Conservation (phyloP, 805 yeast species). For the Metahyphopichia silvanorum region DNA sequence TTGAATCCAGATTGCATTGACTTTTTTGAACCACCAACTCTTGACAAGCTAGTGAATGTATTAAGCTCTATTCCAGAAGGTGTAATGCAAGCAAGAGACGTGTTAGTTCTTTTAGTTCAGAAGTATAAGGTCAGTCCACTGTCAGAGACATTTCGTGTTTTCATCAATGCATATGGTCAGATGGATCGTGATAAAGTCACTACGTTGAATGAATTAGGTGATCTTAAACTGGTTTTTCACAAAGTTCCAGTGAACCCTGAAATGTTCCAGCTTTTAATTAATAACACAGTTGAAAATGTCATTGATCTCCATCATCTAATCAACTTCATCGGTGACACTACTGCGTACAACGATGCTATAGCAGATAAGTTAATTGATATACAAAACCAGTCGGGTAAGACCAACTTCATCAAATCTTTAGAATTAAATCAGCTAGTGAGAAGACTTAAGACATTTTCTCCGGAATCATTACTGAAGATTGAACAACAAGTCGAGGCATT, state of each 20-base stretch:
- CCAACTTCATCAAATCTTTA: constrained; percentile 11
- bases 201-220: constrained; percentile 17
- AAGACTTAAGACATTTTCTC: too few species aligned
- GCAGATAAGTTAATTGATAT: constrained; percentile 14
- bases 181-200: constrained; percentile 2
- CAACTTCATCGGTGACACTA: constrained; percentile 11
- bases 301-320: constrained; percentile 28
- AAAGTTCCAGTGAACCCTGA: constrained; percentile 15
- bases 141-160: too few species aligned
- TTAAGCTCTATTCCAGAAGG: too few species aligned
- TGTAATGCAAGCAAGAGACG: too few species aligned
- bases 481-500: too few species aligned
- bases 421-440: constrained; percentile 20
- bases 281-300: constrained; percentile 14
- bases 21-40: too few species aligned
- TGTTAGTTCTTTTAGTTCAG: too few species aligned
- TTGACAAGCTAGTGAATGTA: too few species aligned
- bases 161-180: too few species aligned
- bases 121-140: too few species aligned
- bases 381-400: constrained; percentile 5
- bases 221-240: constrained; percentile 26
- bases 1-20: too few species aligned
- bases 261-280: constrained; percentile 18
- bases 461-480: too few species aligned
- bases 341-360: constrained; percentile 10